These are phyloP conservation scores for Mycosarcoma mackinlayi DNA, from an alignment of 1,284 basidiomycete genomes.

Conservation along the genomic window DNA sequence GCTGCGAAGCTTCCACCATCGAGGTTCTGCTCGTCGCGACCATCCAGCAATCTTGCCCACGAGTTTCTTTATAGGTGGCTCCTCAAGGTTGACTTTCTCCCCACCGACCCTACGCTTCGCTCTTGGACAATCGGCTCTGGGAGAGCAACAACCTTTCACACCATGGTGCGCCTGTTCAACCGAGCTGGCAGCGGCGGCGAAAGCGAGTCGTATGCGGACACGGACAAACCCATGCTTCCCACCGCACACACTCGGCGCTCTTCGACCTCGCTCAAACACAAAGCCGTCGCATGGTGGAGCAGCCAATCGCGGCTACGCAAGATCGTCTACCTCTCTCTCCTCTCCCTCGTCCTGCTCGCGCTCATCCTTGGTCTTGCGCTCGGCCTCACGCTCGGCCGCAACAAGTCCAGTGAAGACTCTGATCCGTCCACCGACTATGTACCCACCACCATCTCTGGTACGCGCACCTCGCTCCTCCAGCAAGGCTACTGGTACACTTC, in stretches of 20 bases:
- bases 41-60: too few species aligned
- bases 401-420: conserved; percentile 16
- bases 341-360: conserved; percentile 14
- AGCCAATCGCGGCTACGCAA: conserved; percentile 9
- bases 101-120: background rate
- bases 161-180: background rate
- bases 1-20: too few species aligned
- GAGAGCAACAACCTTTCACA: background rate
- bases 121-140: background rate
- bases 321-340: conserved; percentile 10
- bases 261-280: conserved; percentile 1
- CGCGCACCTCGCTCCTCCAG: conserved; percentile 25
- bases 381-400: conserved; percentile 38
- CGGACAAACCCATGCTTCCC: conserved; percentile 26
- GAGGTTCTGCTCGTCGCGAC: too few species aligned
- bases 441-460: conserved; percentile 21
- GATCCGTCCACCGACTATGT: conserved; percentile 28
- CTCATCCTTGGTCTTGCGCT: conserved; percentile 12
- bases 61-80: too few species aligned
- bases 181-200: background rate
- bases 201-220: conserved; percentile 12
- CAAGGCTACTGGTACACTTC: conserved; percentile 34
- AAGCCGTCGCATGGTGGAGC: conserved; percentile 16
- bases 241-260: background rate
- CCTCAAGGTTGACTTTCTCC: too few species aligned